Conservation (phyloP, 2,329 filamentous ascomycete genomes). For the Purpureocillium lavendulum region DNA sequence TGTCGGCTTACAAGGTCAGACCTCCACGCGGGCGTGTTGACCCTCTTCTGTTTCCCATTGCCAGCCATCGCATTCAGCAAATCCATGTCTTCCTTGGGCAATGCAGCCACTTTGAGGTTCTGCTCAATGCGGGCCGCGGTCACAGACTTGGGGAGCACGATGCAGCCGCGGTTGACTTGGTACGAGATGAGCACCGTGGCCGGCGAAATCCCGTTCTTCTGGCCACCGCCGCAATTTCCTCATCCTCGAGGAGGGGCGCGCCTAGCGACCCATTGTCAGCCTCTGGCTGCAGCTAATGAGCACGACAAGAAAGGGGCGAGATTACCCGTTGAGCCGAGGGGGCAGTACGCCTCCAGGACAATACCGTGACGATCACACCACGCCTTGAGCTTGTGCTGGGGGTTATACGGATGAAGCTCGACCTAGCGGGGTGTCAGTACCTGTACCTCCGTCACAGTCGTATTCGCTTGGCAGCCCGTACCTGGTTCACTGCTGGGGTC, state of each 20-base stretch:
- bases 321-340: background rate
- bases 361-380: no score
- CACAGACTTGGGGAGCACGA: conserved; percentile 13
- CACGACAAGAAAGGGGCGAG: background rate
- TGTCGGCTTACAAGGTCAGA: no score
- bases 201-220: conserved; percentile 10
- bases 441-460: no score
- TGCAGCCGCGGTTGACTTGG: conserved; percentile 11
- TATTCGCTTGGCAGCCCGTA: conserved; percentile 4
- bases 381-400: no score
- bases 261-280: no score
- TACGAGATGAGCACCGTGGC: conserved; percentile 13
- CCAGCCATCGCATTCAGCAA: no score
- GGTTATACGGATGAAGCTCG: background rate
- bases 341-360: no score
- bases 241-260: no score
- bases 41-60: no score
- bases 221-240: conserved; percentile 9
- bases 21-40: no score
- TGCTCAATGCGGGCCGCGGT: conserved; percentile 10
- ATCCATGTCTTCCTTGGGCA: conserved; percentile 9
- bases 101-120: conserved; percentile 9
- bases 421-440: background rate
- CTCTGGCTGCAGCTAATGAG: no score
- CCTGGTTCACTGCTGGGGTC: conserved; percentile 48